phyloP scores from a whole-genome alignment of 495 filamentous ascomycete species.

The Xylaria cubensis region DNA sequence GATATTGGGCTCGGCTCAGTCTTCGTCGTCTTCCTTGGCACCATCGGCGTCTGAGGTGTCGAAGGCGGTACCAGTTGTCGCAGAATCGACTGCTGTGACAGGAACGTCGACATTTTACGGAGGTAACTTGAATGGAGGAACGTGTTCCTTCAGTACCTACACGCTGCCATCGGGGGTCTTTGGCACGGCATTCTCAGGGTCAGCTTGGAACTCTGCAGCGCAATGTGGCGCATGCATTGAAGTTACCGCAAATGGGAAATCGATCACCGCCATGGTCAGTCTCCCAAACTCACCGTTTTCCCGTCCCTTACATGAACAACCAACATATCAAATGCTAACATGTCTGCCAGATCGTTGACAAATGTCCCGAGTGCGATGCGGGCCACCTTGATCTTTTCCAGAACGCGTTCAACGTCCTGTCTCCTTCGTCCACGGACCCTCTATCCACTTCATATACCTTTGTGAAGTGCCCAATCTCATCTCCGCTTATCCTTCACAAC shows the following conservation, averaged over 20 bases:
- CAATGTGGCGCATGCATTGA: slow-evolving; percentile 65
- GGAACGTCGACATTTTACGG: slow-evolving; percentile 62
- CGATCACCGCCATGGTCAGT: slow-evolving; percentile 68
- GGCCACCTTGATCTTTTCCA: slow-evolving; percentile 68
- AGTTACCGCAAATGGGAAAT: slow-evolving; percentile 61
- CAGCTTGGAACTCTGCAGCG: slow-evolving; percentile 57
- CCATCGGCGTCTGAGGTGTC: too few species aligned
- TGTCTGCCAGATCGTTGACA: slow-evolving; percentile 59
- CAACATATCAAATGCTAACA: neutral
- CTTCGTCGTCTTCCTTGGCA: too few species aligned
- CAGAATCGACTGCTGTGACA: slow-evolving; percentile 23
- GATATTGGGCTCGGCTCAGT: too few species aligned
- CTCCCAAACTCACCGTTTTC: neutral
- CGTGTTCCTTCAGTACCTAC: slow-evolving; percentile 65
- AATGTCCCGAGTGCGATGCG: slow-evolving; percentile 63
- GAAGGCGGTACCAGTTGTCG: too few species aligned
- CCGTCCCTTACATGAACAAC: neutral
- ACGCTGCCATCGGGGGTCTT: slow-evolving; percentile 60
- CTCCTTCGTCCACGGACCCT: slow-evolving; percentile 50
- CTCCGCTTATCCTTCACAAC: slow-evolving; percentile 60
- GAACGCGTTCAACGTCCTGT: slow-evolving; percentile 57
- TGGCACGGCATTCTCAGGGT: slow-evolving; percentile 60
- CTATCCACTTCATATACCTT: slow-evolving; percentile 61
- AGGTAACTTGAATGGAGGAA: slow-evolving; percentile 63
- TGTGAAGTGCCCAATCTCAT: slow-evolving; percentile 58